phyloP scores from a whole-genome alignment of 257 asterid species.

The Lycium barbarum region DNA sequence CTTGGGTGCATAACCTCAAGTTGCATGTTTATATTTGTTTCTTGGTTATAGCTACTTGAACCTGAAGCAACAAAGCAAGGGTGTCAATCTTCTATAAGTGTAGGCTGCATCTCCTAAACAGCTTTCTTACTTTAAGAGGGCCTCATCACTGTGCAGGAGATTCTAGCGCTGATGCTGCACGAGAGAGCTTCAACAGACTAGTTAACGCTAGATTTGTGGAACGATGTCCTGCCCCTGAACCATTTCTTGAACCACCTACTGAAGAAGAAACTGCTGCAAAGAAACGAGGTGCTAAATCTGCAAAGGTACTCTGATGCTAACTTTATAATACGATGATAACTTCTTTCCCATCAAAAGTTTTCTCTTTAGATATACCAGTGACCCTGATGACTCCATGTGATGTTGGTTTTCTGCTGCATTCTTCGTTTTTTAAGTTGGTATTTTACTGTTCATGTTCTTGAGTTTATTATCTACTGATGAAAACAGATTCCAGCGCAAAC shows the following conservation, averaged over 20 bases:
- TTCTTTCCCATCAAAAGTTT: not conserved
- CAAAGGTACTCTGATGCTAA: conserved; percentile 55
- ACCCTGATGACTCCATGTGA: conserved; percentile 18
- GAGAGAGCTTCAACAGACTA: conserved; percentile 64
- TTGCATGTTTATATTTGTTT: conserved; percentile 24
- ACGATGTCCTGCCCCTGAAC: conserved; percentile 90
- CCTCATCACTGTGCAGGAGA: conserved; percentile 54
- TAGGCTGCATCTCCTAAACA: not conserved
- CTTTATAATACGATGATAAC: conserved; percentile 17
- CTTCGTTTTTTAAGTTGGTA: conserved; percentile 14
- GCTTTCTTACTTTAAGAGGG: conserved; percentile 19
- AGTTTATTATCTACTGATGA: conserved; percentile 25
- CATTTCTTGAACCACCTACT: conserved; percentile 62
- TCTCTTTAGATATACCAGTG: not conserved
- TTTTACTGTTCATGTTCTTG: conserved; percentile 10
- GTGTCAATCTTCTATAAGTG: conserved; percentile 9
- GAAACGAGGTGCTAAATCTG: conserved; percentile 55
- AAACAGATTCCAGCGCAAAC: conserved; percentile 53
- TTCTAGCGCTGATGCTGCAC: conserved; percentile 46
- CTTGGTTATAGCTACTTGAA: conserved; percentile 12
- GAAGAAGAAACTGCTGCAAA: conserved; percentile 51
- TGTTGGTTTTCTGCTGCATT: not conserved
- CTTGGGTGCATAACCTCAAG: conserved; percentile 1
- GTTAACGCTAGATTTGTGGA: conserved; percentile 74
- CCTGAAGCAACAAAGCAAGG: conserved; percentile 15